Conservation (phyloP, 2,329 filamentous ascomycete species). For the Ascomycota sp. region DNA sequence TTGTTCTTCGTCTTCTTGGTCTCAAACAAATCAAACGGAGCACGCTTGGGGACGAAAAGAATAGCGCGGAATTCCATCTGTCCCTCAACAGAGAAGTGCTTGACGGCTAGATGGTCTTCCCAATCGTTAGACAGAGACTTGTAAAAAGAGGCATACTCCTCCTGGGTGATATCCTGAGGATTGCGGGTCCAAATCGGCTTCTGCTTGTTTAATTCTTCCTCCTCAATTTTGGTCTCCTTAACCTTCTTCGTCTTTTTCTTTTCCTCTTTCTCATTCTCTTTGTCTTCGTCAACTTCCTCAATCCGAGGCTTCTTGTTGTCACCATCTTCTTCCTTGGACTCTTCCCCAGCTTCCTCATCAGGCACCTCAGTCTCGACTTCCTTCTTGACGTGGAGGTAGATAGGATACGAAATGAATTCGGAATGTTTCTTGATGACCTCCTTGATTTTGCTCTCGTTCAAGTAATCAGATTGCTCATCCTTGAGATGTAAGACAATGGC, state of each 20-base stretch:
- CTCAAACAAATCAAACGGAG: constrained; percentile 98
- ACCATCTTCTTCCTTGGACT: constrained; percentile 43
- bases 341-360: constrained; percentile 73
- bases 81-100: constrained; percentile 99
- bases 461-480: constrained; percentile 96
- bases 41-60: constrained; percentile 98
- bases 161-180: constrained; percentile 79
- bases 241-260: constrained; percentile 97
- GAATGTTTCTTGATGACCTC: constrained; percentile 99
- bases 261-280: constrained; percentile 74
- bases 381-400: constrained; percentile 99
- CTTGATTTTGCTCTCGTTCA: constrained; percentile 98
- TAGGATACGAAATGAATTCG: constrained; percentile 99
- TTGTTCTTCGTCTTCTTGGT: constrained; percentile 99
- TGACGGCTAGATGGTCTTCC: constrained; percentile 98
- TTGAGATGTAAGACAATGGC: constrained; percentile 98
- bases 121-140: constrained; percentile 99
- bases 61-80: constrained; percentile 99
- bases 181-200: constrained; percentile 99
- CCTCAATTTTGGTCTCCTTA: constrained; percentile 96
- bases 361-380: constrained; percentile 98
- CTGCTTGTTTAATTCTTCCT: constrained; percentile 99
- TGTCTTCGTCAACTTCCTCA: constrained; percentile 75
- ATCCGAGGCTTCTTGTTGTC: constrained; percentile 93
- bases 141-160: constrained; percentile 99